Conservation (phyloP, 192 early-diverging fungal species). For the Entomortierella lignicola region DNA sequence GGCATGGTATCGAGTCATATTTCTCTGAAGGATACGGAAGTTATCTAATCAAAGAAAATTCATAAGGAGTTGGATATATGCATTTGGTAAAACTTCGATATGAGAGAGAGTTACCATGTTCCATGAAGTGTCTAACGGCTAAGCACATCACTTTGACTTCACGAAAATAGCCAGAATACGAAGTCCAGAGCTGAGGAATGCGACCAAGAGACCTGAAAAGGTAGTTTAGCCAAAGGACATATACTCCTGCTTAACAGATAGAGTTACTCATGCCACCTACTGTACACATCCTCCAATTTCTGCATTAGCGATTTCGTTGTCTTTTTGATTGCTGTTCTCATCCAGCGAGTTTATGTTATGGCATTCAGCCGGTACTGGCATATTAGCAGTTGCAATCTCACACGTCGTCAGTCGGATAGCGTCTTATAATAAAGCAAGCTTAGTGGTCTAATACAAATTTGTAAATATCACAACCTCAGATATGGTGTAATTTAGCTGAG, state of each 20-base stretch:
- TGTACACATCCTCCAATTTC: constrained; percentile 42
- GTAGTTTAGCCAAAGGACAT: neutral
- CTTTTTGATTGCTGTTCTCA: neutral
- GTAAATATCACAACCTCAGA: too few species aligned
- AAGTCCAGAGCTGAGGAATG: constrained; percentile 56
- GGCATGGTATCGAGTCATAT: constrained; percentile 14
- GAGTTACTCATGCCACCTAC: too few species aligned
- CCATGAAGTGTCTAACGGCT: constrained; percentile 39
- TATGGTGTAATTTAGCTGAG: neutral
- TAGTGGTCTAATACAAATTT: neutral
- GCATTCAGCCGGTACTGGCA: constrained; percentile 49
- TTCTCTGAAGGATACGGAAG: constrained; percentile 14
- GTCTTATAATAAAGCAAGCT: constrained; percentile 13
- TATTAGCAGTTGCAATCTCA: constrained; percentile 55
- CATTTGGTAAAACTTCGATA: neutral
- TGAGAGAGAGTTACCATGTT: constrained; percentile 30
- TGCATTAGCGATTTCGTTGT: neutral
- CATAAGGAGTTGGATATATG: neutral
- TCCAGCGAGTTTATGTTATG: neutral
- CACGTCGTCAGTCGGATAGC: constrained; percentile 51
- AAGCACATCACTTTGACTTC: constrained; percentile 57
- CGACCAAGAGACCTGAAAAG: constrained; percentile 34
- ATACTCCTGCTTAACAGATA: too few species aligned
- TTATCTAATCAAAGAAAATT: constrained; percentile 10
- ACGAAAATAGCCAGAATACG: constrained; percentile 57